These are phyloP conservation scores for Ramularia endophylla DNA, from an alignment of 2,329 filamentous ascomycete species.

Conservation along the genomic window DNA sequence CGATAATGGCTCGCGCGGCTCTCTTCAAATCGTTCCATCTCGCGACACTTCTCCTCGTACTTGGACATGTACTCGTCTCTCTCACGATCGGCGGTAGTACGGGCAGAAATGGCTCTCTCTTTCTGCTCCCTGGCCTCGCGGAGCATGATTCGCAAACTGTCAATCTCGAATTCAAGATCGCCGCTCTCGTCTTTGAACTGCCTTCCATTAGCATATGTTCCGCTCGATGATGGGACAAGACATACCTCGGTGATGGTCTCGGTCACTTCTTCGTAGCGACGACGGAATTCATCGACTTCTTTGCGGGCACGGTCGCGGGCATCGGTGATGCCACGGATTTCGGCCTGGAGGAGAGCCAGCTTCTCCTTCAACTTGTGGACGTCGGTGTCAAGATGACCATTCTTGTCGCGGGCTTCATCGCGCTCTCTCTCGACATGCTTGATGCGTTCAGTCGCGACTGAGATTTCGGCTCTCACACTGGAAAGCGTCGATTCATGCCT, in stretches of 20 bases:
- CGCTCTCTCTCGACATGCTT: constrained; percentile 24
- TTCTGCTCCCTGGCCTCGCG: constrained; percentile 27
- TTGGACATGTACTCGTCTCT: constrained; percentile 20
- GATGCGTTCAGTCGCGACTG: constrained; percentile 21
- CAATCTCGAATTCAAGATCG: constrained; percentile 27
- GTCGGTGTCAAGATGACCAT: constrained; percentile 19
- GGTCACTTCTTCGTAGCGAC: constrained; percentile 24
- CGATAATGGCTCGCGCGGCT: constrained; percentile 10
- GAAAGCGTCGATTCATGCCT: constrained; percentile 20
- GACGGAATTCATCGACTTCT: constrained; percentile 22
- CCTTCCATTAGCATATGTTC: no score
- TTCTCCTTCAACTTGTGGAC: constrained; percentile 23
- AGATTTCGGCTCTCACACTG: constrained; percentile 20
- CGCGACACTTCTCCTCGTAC: constrained; percentile 22
- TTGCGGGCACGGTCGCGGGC: constrained; percentile 20
- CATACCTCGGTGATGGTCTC: constrained; percentile 20
- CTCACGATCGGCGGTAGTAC: constrained; percentile 24
- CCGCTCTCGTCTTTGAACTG: constrained; percentile 15
- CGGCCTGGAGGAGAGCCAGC: constrained; percentile 20
- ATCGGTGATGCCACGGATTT: constrained; percentile 19
- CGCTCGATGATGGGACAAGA: no score
- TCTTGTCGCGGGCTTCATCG: constrained; percentile 23
- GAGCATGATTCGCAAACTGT: constrained; percentile 23
- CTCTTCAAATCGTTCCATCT: constrained; percentile 24
- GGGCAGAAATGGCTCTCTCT: constrained; percentile 26